Base-by-base conservation (phyloP, 2,329 filamentous ascomycete genomes). In the Ophiocordyceps camponoti-floridani region DNA sequence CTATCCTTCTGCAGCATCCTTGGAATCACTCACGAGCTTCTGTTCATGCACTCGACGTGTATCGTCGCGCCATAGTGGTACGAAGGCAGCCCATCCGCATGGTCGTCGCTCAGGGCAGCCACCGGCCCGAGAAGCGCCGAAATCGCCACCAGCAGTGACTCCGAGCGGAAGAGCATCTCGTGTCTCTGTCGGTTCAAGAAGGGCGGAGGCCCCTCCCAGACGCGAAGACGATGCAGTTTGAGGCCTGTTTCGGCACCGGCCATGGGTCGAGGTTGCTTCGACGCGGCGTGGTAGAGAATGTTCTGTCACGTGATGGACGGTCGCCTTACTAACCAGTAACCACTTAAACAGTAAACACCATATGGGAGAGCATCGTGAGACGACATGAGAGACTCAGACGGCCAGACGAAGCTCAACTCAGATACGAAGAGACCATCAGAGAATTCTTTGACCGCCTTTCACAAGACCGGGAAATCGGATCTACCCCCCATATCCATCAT, bases 21-120 rank as follows among this genome's bases (percentile, higher is more conserved):
- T 23, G 40, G 12, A 40, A 7, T 9, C 33, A 19, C 77, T 64
- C 54, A 84, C 80, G 78, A 73, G 60, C 77, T 83, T 48, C 82
- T 71, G 55, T 83, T 82, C 68, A 86, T 73, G 65, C 82, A 86
- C 55, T 79, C 79, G 18, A 86, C 77, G 35, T 71, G 69, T 48
- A 86, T 80, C 11, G 73, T 61, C 13, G 80, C 78, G 52, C 77
- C 77, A 55, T 79, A 81, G 53, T 75, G 72, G 55, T 80, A 80
- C 27, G 75, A 77, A 0, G 76, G 75, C 41, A 78, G 62, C 26
- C 62, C 57, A 47, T 66, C 62, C 23, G 48, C 38, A 28, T 48
- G 43, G 12, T 49, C 35, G 2, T 37, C 33, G 14, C 33, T 12
- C 13, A 9, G 16, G 33, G 33, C 33, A n/a, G 14, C 13, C 14